Evolutionary conservation across 2,329 filamentous ascomycete genomes (phyloP), one percentile per base, ranked within the genome.

Genomic region (Fusarium succisae): DNA sequence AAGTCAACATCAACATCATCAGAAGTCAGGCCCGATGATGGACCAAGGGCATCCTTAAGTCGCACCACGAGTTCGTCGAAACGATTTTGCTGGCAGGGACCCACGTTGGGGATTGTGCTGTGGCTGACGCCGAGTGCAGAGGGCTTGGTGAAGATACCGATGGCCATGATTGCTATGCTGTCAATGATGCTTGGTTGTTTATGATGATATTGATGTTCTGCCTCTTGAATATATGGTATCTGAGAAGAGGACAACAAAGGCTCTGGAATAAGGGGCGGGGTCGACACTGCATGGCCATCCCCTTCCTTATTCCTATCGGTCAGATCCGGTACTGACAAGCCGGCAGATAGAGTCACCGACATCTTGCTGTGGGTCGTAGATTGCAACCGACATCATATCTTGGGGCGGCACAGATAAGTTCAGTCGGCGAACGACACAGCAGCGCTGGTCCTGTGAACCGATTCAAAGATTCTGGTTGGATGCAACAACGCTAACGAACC

Each of bases 11-110:
- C 90, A 75, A 98, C 91, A 80, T 96, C 94, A 48, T 91, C 92
- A 39, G 93, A 96, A 69, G 93, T 91, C 77, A 97, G 88, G 7
- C 95, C 95, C 18, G 93, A 96, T 66, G 91, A 93, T 8, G 94
- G 92, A 6, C 94, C 95, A 10, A 98, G 88, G 30, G 90, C 90
- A 63, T 88, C 85, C 78, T 92, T 95, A 76, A 98, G 89, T n/a
- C 90, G 89, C 66, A 88, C 80, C 63, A 97, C 93, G 51, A 97
- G 90, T 60, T 86, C 82, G 43, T 95, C 89, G 80, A 97, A 96
- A 18, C 82, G 81, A 76, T 88, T 84, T 58, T 78, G 73, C 20
- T 82, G 76, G 44, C 69, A 75, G 37, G 62, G 66, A 14, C 69
- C 79, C 57, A 79, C 72, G 39, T 70, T 75, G 59, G 76, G 73